A percentile compares a stretch with the other conserved stretches of the same genome.
These are phyloP conservation scores for Mycena galopus DNA, from an alignment of 768 basidiomycete species.

Conservation along the genomic window DNA sequence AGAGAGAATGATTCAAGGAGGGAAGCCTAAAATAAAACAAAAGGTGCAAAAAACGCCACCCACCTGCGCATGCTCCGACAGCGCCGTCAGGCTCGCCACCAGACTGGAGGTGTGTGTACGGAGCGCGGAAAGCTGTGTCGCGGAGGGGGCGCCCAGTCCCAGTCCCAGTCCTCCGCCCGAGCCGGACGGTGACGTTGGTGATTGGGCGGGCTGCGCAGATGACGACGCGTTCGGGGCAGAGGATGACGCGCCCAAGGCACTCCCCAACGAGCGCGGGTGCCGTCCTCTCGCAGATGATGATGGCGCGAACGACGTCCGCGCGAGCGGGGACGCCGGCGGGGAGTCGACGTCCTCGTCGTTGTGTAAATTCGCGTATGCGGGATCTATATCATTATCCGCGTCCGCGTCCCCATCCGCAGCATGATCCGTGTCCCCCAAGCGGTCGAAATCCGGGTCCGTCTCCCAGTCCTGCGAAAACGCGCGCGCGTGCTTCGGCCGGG, in stretches of 20 bases:
- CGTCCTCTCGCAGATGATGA: no score
- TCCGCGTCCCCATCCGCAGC: constrained; percentile 18
- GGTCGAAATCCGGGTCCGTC: constrained; percentile 63
- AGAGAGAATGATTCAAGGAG: no score
- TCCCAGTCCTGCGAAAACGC: constrained; percentile 69
- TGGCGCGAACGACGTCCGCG: constrained; percentile 67
- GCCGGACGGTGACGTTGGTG: constrained; percentile 38
- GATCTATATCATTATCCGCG: constrained; percentile 18
- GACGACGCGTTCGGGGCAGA: no score
- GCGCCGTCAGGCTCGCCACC: constrained; percentile 77
- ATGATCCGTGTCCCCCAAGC: constrained; percentile 55
- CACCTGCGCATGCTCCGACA: constrained; percentile 91
- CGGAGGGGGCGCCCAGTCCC: no score
- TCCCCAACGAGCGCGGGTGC: no score
- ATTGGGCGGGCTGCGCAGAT: constrained; percentile 69
- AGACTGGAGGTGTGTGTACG: constrained; percentile 82
- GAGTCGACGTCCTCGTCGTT: constrained; percentile 58
- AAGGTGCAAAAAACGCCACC: no score
- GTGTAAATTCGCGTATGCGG: constrained; percentile 17
- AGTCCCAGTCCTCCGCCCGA: no score
- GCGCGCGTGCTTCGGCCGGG: constrained; percentile 39
- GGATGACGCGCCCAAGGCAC: no score
- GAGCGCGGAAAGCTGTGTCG: constrained; percentile 68
- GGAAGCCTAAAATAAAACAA: no score
- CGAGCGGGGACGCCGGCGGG: constrained; percentile 56